Evolutionary conservation across 1,284 basidiomycete genomes (phyloP).

Genomic region (Marasmius fiardii): DNA sequence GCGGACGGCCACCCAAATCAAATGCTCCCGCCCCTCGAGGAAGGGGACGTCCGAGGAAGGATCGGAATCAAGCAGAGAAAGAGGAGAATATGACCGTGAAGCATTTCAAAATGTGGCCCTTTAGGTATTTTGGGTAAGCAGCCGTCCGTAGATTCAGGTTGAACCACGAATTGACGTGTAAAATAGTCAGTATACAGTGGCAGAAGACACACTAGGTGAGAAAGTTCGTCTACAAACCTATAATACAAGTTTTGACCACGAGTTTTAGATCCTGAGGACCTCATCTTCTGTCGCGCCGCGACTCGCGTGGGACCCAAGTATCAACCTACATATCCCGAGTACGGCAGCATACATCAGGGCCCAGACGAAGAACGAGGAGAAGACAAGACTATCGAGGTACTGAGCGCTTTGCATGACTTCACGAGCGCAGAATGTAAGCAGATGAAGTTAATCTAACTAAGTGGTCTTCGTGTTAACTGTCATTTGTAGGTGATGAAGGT

Average conservation of each 20-base stretch:
- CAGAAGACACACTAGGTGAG: slow-evolving; percentile 86
- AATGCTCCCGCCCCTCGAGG: slow-evolving; percentile 65
- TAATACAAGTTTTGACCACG: slow-evolving; percentile 15
- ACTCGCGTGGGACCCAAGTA: slow-evolving; percentile 87
- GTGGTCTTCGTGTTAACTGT: slow-evolving; percentile 21
- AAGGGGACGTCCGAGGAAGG: slow-evolving; percentile 72
- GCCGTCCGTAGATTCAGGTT: slow-evolving; percentile 3
- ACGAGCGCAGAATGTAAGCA: slow-evolving; percentile 60
- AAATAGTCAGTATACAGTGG: slow-evolving; percentile 80
- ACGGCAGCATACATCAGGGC: slow-evolving; percentile 33
- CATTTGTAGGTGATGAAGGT: slow-evolving; percentile 48
- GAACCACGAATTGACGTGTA: slow-evolving; percentile 12
- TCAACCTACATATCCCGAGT: slow-evolving; percentile 65
- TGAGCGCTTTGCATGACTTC: slow-evolving; percentile 61
- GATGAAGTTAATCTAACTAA: slow-evolving; percentile 15
- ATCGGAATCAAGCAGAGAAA: slow-evolving; percentile 61
- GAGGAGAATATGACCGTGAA: slow-evolving; percentile 76
- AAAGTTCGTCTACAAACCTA: slow-evolving; percentile 3
- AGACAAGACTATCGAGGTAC: slow-evolving; percentile 70
- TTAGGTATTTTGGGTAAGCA: slow-evolving; percentile 91
- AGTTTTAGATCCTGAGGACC: slow-evolving; percentile 81
- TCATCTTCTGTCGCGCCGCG: slow-evolving; percentile 89
- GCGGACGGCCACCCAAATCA: slow-evolving; percentile 50
- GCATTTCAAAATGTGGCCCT: slow-evolving; percentile 93
- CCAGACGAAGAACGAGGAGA: slow-evolving; percentile 63